These are phyloP conservation scores for Rubia tinctorum DNA, from an alignment of 305 asterid species.

Conservation along the genomic window DNA sequence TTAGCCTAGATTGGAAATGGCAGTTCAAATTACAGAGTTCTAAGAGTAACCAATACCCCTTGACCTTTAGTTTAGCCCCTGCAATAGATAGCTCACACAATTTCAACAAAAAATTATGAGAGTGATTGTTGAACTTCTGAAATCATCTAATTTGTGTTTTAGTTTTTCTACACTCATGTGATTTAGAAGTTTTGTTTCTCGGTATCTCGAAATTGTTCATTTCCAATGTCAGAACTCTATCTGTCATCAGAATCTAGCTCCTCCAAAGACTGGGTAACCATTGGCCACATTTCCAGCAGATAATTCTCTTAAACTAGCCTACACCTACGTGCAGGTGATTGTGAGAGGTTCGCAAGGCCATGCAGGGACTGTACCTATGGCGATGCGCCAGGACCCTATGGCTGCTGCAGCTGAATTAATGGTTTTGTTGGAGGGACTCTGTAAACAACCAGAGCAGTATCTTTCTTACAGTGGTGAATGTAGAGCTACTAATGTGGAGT, in stretches of 20 bases:
- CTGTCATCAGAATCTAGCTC: background rate
- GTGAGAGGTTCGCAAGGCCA: slow-evolving; percentile 98
- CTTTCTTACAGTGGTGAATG: slow-evolving; percentile 73
- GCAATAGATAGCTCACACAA: background rate
- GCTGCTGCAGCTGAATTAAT: slow-evolving; percentile 93
- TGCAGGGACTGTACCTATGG: slow-evolving; percentile 98
- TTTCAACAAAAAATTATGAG: background rate
- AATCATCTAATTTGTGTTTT: background rate
- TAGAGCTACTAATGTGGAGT: slow-evolving; percentile 45
- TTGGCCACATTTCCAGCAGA: background rate
- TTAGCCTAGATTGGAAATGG: background rate
- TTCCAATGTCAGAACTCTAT: background rate
- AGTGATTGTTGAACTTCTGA: background rate
- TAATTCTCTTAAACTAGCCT: background rate
- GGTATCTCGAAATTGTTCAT: background rate
- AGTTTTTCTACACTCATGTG: background rate
- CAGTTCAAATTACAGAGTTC: background rate
- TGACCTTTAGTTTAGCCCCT: background rate
- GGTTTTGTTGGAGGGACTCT: slow-evolving; percentile 71
- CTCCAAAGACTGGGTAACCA: background rate
- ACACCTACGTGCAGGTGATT: slow-evolving; percentile 50
- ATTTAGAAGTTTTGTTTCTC: background rate
- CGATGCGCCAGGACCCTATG: slow-evolving; percentile 97
- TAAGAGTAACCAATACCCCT: background rate
- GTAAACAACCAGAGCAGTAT: slow-evolving; percentile 79